phyloP scores from a whole-genome alignment of 2,329 filamentous ascomycete species.

The Cadophora sp. region DNA sequence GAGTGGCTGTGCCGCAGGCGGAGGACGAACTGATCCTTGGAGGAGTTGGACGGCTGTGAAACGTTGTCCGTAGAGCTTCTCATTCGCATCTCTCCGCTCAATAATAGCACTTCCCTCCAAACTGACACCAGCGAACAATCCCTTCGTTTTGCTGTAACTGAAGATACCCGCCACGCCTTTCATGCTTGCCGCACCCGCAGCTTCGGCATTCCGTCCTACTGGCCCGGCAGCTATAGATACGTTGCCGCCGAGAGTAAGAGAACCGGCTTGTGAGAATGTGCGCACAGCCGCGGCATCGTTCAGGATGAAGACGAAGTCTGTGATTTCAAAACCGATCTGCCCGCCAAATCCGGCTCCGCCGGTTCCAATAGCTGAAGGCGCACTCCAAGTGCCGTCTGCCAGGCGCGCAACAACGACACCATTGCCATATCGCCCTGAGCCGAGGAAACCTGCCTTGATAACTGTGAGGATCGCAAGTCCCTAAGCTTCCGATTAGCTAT shows the following conservation, averaged over 20 bases:
- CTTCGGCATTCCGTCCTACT: slow-evolving; percentile 92
- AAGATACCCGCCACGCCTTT: slow-evolving; percentile 92
- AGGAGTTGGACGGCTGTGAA: slow-evolving; percentile 85
- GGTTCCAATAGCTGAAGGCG: slow-evolving; percentile 81
- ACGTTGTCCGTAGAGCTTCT: slow-evolving; percentile 89
- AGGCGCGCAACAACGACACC: slow-evolving; percentile 83
- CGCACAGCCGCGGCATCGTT: slow-evolving; percentile 90
- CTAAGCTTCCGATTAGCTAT: slow-evolving; percentile 45
- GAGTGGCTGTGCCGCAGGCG: slow-evolving; percentile 82
- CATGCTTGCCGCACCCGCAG: slow-evolving; percentile 89
- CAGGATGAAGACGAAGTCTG: slow-evolving; percentile 97
- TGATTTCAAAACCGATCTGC: slow-evolving; percentile 86
- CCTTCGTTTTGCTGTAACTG: slow-evolving; percentile 97
- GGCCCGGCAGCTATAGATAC: slow-evolving; percentile 95
- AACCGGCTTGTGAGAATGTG: slow-evolving; percentile 91
- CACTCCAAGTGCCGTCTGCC: slow-evolving; percentile 79
- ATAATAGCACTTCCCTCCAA: slow-evolving; percentile 93
- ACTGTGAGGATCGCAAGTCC: slow-evolving; percentile 87
- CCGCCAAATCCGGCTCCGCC: slow-evolving; percentile 84
- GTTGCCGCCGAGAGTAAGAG: slow-evolving; percentile 92
- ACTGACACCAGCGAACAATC: slow-evolving; percentile 93
- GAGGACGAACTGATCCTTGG: slow-evolving; percentile 76
- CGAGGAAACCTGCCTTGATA: slow-evolving; percentile 86
- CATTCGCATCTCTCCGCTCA: slow-evolving; percentile 94
- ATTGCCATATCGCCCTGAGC: slow-evolving; percentile 81